phyloP scores from a whole-genome alignment of 352 stramenopile species.

The Globisporangium perplexum region DNA sequence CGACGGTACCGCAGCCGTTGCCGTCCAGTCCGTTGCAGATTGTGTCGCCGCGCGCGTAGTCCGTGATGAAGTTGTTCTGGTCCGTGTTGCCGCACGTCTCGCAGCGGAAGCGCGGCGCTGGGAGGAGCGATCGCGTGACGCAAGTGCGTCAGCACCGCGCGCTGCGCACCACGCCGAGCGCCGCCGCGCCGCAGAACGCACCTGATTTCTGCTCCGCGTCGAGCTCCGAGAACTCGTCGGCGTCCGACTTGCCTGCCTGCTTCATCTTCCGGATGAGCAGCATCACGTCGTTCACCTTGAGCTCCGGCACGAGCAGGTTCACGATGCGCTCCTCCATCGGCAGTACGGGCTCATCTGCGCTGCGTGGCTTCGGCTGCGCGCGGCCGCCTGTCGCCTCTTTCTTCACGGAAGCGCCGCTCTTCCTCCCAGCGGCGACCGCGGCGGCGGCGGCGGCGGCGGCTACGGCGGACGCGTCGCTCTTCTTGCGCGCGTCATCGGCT shows the following conservation, averaged over 20 bases:
- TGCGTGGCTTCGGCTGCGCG: slow-evolving; percentile 32
- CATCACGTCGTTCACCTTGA: slow-evolving; percentile 87
- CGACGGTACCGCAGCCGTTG: slow-evolving; percentile 90
- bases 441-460: neutral
- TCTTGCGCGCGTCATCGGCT: slow-evolving; percentile 27
- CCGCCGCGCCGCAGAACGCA: slow-evolving; percentile 10
- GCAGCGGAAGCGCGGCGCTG: slow-evolving; percentile 76
- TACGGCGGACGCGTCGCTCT: slow-evolving; percentile 17
- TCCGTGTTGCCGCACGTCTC: slow-evolving; percentile 86
- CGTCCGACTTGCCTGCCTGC: slow-evolving; percentile 83
- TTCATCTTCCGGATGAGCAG: slow-evolving; percentile 89
- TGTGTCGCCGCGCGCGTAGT: slow-evolving; percentile 84
- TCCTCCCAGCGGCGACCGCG: slow-evolving; percentile 14
- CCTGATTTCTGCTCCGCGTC: slow-evolving; percentile 83
- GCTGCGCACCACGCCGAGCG: neutral
- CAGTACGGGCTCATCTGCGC: slow-evolving; percentile 41
- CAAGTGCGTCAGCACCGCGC: neutral
- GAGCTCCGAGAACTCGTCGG: slow-evolving; percentile 83
- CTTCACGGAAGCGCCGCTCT: slow-evolving; percentile 17
- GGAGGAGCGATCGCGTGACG: neutral
- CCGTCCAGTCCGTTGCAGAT: slow-evolving; percentile 86
- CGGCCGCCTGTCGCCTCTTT: slow-evolving; percentile 29
- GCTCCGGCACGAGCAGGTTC: slow-evolving; percentile 78
- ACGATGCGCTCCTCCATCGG: slow-evolving; percentile 87
- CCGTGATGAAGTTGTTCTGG: slow-evolving; percentile 88